Evolutionary conservation across 345 rosid genomes (phyloP).

Genomic region (Draba incana): DNA sequence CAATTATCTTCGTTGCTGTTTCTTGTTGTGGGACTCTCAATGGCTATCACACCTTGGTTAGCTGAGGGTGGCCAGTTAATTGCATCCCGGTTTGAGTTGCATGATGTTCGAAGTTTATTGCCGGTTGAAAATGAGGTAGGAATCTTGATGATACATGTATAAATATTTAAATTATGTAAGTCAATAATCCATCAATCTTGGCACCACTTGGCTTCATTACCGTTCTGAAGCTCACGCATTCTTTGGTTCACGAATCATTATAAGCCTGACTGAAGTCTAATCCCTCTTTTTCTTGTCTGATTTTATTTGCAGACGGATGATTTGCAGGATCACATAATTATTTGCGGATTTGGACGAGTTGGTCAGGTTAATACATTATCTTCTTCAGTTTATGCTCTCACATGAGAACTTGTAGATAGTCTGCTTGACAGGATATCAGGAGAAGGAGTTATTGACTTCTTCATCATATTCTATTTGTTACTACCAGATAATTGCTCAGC

Average conservation of each 20-base stretch:
- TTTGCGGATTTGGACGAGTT: constrained; percentile 97
- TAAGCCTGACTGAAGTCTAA: constrained; percentile 17
- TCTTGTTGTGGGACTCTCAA: constrained; percentile 96
- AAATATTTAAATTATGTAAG: background rate
- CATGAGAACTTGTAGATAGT: constrained; percentile 17
- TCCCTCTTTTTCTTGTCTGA: constrained; percentile 27
- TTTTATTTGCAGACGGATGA: constrained; percentile 84
- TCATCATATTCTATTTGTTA: constrained; percentile 23
- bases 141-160: constrained; percentile 18
- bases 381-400: constrained; percentile 26
- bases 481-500: constrained; percentile 95
- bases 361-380: constrained; percentile 71
- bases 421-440: constrained; percentile 18
- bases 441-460: constrained; percentile 4
- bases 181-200: constrained; percentile 12
- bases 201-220: constrained; percentile 17
- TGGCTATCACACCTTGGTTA: constrained; percentile 97
- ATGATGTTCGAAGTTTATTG: constrained; percentile 90
- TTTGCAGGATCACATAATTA: constrained; percentile 93
- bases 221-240: constrained; percentile 25
- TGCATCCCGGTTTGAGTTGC: constrained; percentile 95
- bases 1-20: constrained; percentile 89
- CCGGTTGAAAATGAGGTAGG: constrained; percentile 98
- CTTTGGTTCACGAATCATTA: constrained; percentile 22
- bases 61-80: constrained; percentile 98